Base-by-base conservation (phyloP, 108 stramenopile genomes). In the Nitzschia inconspicua region DNA sequence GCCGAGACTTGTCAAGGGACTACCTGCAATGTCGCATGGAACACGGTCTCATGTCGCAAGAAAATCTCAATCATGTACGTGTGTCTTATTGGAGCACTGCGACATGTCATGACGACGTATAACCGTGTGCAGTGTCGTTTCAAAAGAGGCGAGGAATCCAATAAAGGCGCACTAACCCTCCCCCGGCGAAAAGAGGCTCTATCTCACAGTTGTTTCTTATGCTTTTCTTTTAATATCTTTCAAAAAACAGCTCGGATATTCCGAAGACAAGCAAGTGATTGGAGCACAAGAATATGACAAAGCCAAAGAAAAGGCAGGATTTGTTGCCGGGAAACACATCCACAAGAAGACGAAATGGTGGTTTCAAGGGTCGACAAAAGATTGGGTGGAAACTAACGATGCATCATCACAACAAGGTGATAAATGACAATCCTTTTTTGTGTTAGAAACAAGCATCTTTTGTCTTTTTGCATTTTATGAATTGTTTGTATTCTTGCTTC, bases 1-100 rank as follows among this genome's bases (percentile, higher is more conserved):
- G 94, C 70, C 77, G 76, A 26, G 84, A 88, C 11, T 49, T 88
- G 14, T 86, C 84, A 4, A 81, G 80, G 51, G 76, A 78, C 1
- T 95, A 95, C 66, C 72, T 95, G 49, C 79, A 91, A 77, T 95
- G 94, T 70, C 72, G 94, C 32, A 93, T 93, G 89, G 83, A 93
- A 61, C 61, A 77, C 5, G 44, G 76, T 39, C 70, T 94, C 8
- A 94, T 94, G 92, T 80, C 87, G 28, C 52, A 73, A 44, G 91
- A 92, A 60, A 80, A 92, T 81, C 58, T 92, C 44, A 83, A 88
- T 54, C 42, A 79, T 80, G 76, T 80, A 57, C 32, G 70, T 72
- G 37, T 6, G n/a, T n/a, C n/a, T n/a, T n/a, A n/a, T n/a, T n/a
- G n/a, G n/a, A n/a, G n/a, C n/a, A n/a, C n/a, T n/a, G n/a, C n/a